Evolutionary conservation across 2,329 filamentous ascomycete genomes (phyloP), one percentile per base, ranked within the genome.

Genomic region (Colletotrichum plurivorum): DNA sequence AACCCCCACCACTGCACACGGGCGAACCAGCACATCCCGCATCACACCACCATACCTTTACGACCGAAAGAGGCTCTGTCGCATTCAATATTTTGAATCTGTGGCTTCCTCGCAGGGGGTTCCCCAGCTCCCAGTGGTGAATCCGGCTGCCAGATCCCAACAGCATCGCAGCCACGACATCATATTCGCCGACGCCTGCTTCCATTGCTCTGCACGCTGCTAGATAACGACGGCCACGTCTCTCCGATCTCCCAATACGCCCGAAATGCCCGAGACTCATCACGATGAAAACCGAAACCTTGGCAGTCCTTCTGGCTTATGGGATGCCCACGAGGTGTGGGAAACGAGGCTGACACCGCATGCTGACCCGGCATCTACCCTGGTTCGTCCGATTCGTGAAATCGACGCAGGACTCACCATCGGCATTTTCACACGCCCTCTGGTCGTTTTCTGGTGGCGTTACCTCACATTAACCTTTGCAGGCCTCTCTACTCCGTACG

Each of bases 21-120:
- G 43, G 63, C 63, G 48, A 68, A 70, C 46, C 63, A 49, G 18
- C 7, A 31, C 6, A 16, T n/a, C 12, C 18, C 13, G 10, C 57
- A 43, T 43, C 45, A 63, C 63, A 70, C 67, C 63, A 20, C 20
- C 45, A 27, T 46, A n/a, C 15, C 18, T 15, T 45, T 4, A 15
- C 48, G 43, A 53, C 63, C 67, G 18, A 45, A 68, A 68, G 36
- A 63, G 67, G 63, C 57, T 68, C 57, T 63, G 46, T 58, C n/a
- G 25, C 52, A 68, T 68, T 51, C 39, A 49, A 63, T 68, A 68
- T 25, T 58, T 62, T 54, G 31, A 46, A 20, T 18, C 9, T 9
- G 52, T 55, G 43, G 62, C 66, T 66, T 46, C 36, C 25, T 45
- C 22, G 12, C 46, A 48, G 56, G 63, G 57, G 20, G 15, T 25